Conservation (phyloP, 768 basidiomycete species). For the Termitomyces sp. region DNA sequence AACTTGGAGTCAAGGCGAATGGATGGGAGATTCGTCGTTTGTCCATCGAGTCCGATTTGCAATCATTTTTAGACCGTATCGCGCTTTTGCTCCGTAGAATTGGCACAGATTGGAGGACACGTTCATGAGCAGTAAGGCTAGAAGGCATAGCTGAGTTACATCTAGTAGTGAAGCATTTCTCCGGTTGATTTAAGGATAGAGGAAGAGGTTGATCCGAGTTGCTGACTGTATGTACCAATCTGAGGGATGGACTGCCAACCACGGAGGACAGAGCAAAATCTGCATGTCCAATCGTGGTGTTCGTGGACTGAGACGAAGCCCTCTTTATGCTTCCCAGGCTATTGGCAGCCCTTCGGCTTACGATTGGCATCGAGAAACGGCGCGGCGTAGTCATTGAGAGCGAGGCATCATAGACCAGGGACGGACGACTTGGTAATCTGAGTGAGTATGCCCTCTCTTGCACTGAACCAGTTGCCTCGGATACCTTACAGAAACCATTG, state of each 20-base stretch:
- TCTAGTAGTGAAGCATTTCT: background rate
- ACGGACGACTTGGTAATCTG: slow-evolving; percentile 15
- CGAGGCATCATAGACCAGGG: slow-evolving; percentile 12
- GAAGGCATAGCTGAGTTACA: background rate
- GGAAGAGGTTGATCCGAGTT: slow-evolving; percentile 14
- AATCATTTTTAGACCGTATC: background rate
- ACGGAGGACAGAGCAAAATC: slow-evolving; percentile 8
- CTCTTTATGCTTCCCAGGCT: slow-evolving; percentile 13
- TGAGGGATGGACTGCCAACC: slow-evolving; percentile 17
- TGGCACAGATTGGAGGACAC: background rate
- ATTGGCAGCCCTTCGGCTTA: slow-evolving; percentile 13
- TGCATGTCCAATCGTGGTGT: slow-evolving; percentile 15
- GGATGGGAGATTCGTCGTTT: slow-evolving; percentile 23
- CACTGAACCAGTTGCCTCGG: background rate
- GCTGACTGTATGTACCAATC: slow-evolving; percentile 16
- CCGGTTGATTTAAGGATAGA: slow-evolving; percentile 10
- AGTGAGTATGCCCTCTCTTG: slow-evolving; percentile 10
- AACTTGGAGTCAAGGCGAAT: slow-evolving; percentile 17
- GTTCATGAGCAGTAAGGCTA: background rate
- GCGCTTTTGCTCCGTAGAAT: background rate
- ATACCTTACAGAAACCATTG: slow-evolving; percentile 2
- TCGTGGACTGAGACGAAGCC: slow-evolving; percentile 17
- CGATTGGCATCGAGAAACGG: slow-evolving; percentile 26
- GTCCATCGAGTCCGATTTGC: background rate
- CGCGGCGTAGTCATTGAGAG: slow-evolving; percentile 8